phyloP scores from a whole-genome alignment of 768 basidiomycete genomes.

The Leccinum fibrillosum region DNA sequence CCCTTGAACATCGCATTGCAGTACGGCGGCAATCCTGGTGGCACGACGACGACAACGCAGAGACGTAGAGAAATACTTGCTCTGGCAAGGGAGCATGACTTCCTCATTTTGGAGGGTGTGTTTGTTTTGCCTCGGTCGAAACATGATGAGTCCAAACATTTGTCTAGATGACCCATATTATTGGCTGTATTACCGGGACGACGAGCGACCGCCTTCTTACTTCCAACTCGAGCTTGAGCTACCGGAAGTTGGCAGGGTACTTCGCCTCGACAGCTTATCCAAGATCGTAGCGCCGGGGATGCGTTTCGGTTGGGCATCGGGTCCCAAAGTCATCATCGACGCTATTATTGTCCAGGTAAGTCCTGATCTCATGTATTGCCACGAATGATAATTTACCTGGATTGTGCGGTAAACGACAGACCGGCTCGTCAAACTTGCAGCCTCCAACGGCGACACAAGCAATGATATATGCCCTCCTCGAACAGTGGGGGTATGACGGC shows the following conservation, averaged over 20 bases:
- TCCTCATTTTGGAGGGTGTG: conserved; percentile 75
- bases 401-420: conserved; percentile 35
- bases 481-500: conserved; percentile 71
- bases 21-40: conserved; percentile 80
- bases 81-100: conserved; percentile 62
- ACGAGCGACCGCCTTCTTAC: conserved; percentile 35
- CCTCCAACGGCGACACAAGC: conserved; percentile 56
- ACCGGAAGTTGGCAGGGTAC: conserved; percentile 32
- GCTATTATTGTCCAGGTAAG: too few species aligned
- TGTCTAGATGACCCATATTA: conserved; percentile 64
- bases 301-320: too few species aligned
- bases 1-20: conserved; percentile 18
- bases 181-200: conserved; percentile 62
- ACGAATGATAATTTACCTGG: neutral
- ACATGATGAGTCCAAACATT: neutral
- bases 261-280: conserved; percentile 82
- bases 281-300: conserved; percentile 24
- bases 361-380: too few species aligned
- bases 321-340: too few species aligned
- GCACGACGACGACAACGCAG: conserved; percentile 63
- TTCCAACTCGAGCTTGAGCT: neutral
- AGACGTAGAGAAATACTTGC: conserved; percentile 61
- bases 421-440: conserved; percentile 65
- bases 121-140: neutral
- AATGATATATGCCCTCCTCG: conserved; percentile 48